Conservation (phyloP, 805 yeast species). For the Brettanomyces bruxellensis region DNA sequence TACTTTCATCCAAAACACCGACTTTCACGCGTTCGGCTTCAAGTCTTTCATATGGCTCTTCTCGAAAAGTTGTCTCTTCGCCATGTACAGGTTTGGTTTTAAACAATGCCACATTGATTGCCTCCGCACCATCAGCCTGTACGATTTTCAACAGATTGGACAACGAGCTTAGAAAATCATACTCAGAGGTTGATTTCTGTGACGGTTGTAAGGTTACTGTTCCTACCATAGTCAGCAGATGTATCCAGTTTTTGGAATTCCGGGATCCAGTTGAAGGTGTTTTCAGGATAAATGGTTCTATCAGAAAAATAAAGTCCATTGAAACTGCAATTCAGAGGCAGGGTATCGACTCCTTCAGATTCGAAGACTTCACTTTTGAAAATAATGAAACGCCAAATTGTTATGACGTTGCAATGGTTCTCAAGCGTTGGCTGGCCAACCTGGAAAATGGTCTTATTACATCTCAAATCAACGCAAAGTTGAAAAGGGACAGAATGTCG, state of each 20-base stretch:
- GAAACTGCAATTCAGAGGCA: constrained; percentile 17
- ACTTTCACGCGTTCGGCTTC: constrained; percentile 1
- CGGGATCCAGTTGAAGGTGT: constrained; percentile 25
- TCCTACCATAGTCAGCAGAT: constrained; percentile 24
- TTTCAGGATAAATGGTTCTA: constrained; percentile 29
- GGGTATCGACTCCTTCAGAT: constrained; percentile 14
- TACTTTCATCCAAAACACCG: constrained; percentile 1
- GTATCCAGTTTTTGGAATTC: constrained; percentile 20
- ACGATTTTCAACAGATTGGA: constrained; percentile 10
- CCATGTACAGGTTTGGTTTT: constrained; percentile 5
- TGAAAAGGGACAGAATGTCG: constrained; percentile 12
- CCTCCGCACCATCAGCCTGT: background rate
- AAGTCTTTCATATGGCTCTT: background rate
- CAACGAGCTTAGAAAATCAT: constrained; percentile 15
- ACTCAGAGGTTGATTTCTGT: constrained; percentile 6
- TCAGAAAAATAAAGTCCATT: constrained; percentile 23
- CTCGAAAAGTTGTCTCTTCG: background rate
- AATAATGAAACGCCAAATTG: constrained; percentile 13
- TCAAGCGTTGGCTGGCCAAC: constrained; percentile 27
- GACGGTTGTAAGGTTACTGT: constrained; percentile 11
- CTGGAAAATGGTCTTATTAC: constrained; percentile 24
- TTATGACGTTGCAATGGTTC: constrained; percentile 29
- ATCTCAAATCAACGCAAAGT: constrained; percentile 11
- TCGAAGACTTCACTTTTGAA: constrained; percentile 7
- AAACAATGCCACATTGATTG: background rate